These are phyloP conservation scores for Mycosarcoma mackinlayi DNA, from an alignment of 1,284 basidiomycete genomes.

Conservation along the genomic window DNA sequence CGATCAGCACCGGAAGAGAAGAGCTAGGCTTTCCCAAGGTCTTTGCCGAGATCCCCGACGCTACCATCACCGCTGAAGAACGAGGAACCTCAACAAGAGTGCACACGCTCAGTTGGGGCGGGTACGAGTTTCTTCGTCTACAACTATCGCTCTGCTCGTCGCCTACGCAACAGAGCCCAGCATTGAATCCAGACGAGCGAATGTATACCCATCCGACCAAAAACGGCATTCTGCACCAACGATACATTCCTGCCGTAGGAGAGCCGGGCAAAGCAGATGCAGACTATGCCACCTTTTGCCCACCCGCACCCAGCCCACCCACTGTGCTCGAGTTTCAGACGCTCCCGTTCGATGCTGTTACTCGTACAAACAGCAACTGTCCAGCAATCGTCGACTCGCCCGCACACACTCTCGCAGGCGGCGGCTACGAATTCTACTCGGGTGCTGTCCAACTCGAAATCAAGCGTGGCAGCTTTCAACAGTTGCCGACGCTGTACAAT, in stretches of 20 bases:
- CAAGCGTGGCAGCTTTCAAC: not conserved
- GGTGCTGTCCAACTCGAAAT: not conserved
- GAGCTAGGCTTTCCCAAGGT: conserved; percentile 38
- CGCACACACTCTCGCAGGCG: not conserved
- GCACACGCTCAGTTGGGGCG: conserved; percentile 50
- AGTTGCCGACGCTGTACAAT: conserved; percentile 9
- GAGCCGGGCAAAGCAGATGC: conserved; percentile 59
- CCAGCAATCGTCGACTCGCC: not conserved
- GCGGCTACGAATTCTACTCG: not conserved
- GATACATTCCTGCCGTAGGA: conserved; percentile 59
- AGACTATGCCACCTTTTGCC: conserved; percentile 49
- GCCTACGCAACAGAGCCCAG: conserved; percentile 1
- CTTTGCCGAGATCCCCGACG: conserved; percentile 48
- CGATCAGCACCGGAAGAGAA: conserved; percentile 55
- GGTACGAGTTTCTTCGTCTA: conserved; percentile 55
- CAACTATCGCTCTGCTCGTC: conserved; percentile 19
- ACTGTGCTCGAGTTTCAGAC: not conserved
- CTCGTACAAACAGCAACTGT: not conserved
- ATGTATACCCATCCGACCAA: conserved; percentile 46
- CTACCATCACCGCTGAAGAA: conserved; percentile 4
- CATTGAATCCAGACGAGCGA: conserved; percentile 5
- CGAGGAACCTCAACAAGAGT: conserved; percentile 3
- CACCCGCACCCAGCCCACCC: not conserved
- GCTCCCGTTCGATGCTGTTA: not conserved
- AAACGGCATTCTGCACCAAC: conserved; percentile 55